Evolutionary conservation across 2,329 filamentous ascomycete species (phyloP).

Genomic region (Polychaeton citri): DNA sequence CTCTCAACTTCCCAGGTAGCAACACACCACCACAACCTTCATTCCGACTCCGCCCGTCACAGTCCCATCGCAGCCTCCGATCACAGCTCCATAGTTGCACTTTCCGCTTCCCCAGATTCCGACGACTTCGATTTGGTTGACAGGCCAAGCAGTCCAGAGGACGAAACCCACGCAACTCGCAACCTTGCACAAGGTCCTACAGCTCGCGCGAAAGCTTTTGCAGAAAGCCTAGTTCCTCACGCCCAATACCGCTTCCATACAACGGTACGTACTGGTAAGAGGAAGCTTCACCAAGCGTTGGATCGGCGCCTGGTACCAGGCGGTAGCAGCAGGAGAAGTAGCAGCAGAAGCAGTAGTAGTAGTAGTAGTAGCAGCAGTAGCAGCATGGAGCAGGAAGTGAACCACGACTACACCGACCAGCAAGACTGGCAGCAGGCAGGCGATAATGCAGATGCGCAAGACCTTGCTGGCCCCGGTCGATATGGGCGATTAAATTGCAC

Average conservation of each 20-base stretch:
- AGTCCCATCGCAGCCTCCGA: neutral
- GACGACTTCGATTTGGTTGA: neutral
- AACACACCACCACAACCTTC: neutral
- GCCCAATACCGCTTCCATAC: neutral
- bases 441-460: conserved; percentile 39
- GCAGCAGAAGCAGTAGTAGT: conserved; percentile 4
- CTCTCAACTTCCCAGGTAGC: neutral
- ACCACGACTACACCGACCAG: conserved; percentile 67
- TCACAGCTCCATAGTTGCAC: neutral
- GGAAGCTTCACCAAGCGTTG: conserved; percentile 1
- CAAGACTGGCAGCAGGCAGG: conserved; percentile 56
- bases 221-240: neutral
- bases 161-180: neutral
- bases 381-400: conserved; percentile 15
- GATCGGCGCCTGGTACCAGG: neutral
- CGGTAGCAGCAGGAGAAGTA: neutral
- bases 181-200: neutral
- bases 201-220: neutral
- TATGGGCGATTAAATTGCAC: conserved; percentile 69
- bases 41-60: neutral
- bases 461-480: conserved; percentile 50
- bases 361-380: too few relatives aligned
- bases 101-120: neutral
- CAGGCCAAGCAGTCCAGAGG: neutral
- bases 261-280: neutral